A percentile compares a stretch with the other conserved stretches of the same genome.
Evolutionary conservation across 73 alveolate species (phyloP).

Genomic region (Paramecium octaurelia): DNA sequence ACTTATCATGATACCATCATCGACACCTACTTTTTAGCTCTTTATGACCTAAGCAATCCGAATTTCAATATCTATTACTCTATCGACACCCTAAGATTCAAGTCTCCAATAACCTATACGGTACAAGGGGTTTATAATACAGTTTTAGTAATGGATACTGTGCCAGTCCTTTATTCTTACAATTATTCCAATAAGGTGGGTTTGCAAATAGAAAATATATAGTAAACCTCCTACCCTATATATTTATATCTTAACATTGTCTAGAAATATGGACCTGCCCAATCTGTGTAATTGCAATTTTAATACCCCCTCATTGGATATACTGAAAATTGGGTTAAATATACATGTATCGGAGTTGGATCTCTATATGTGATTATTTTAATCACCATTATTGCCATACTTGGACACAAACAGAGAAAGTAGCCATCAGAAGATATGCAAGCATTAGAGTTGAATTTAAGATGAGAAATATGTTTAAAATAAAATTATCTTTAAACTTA

Average conservation of each 20-base stretch:
- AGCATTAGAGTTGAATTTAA: background rate
- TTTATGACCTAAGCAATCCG: background rate
- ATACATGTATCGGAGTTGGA: conserved; percentile 10
- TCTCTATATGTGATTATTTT: background rate
- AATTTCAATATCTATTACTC: background rate
- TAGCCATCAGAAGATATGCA: background rate
- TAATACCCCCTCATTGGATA: background rate
- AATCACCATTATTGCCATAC: background rate
- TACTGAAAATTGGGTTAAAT: background rate
- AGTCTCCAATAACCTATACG: background rate
- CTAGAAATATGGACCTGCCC: background rate
- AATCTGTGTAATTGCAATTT: background rate
- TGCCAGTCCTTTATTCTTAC: background rate
- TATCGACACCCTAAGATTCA: background rate
- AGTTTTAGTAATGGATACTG: background rate
- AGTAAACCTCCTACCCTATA: background rate
- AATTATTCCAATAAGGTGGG: background rate
- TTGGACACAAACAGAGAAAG: background rate
- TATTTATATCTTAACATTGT: background rate
- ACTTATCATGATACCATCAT: background rate
- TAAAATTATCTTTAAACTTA: background rate
- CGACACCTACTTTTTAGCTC: background rate
- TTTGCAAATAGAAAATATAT: background rate
- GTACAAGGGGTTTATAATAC: background rate
- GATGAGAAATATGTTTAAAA: background rate